Conservation (phyloP, 2,329 filamentous ascomycete species). For the Colletotrichum spinosum region DNA sequence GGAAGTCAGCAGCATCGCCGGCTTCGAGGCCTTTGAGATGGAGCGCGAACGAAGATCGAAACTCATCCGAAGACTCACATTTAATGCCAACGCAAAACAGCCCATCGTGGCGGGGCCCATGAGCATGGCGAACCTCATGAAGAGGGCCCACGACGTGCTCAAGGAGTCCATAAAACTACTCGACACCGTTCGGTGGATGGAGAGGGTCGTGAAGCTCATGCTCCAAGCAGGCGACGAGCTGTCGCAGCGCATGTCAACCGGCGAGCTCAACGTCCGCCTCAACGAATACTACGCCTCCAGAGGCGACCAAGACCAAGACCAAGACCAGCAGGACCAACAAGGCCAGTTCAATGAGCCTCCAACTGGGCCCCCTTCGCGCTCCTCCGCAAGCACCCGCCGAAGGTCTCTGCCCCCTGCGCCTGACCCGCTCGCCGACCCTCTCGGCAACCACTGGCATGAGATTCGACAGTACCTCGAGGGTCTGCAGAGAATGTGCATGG, state of each 20-base stretch:
- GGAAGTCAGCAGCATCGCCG: conserved; percentile 56
- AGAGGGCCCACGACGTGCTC: conserved; percentile 58
- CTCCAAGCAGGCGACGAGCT: conserved; percentile 58
- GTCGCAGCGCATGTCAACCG: conserved; percentile 44
- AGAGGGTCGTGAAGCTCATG: conserved; percentile 57
- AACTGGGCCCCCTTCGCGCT: conserved; percentile 27
- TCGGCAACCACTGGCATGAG: conserved; percentile 57
- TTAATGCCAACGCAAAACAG: conserved; percentile 25
- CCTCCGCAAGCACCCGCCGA: conserved; percentile 21
- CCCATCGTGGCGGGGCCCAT: conserved; percentile 46
- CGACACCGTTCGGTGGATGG: conserved; percentile 60
- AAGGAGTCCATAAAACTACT: conserved; percentile 58
- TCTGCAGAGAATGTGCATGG: conserved; percentile 55
- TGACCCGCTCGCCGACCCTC: conserved; percentile 37
- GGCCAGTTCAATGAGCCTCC: conserved; percentile 32
- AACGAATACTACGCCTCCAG: not conserved
- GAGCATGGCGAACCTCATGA: conserved; percentile 60
- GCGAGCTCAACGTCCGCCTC: conserved; percentile 34
- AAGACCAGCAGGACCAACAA: conserved; percentile 29
- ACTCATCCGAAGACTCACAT: conserved; percentile 32
- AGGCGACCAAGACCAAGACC: not conserved
- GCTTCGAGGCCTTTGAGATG: conserved; percentile 48
- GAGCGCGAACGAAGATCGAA: conserved; percentile 41
- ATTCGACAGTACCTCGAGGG: conserved; percentile 60
- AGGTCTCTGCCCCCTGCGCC: conserved; percentile 27